Evolutionary conservation across 2,329 filamentous ascomycete genomes (phyloP).

Genomic region (Claviceps pazoutovae): DNA sequence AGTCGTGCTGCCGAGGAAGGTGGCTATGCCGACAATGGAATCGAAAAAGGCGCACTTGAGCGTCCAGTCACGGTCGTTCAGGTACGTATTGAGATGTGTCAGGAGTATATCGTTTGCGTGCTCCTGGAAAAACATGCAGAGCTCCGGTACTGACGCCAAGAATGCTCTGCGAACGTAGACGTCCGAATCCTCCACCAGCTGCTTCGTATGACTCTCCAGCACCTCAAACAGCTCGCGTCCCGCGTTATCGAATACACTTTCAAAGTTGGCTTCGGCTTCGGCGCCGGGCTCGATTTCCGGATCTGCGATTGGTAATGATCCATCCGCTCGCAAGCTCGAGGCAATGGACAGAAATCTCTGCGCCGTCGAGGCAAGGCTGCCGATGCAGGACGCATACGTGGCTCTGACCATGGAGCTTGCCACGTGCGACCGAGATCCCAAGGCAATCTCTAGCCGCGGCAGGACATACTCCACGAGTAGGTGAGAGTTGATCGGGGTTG

Average conservation of each 20-base stretch:
- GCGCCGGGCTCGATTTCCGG: conserved; percentile 63
- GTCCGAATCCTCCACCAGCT: conserved; percentile 75
- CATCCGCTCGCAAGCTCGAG: conserved; percentile 72
- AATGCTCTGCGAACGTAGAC: conserved; percentile 81
- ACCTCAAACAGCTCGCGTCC: conserved; percentile 67
- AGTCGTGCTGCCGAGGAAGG: conserved; percentile 77
- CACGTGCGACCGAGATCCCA: conserved; percentile 28
- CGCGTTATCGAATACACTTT: conserved; percentile 79
- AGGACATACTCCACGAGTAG: conserved; percentile 56
- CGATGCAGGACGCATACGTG: conserved; percentile 85
- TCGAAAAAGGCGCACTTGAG: conserved; percentile 95
- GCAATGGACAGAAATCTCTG: conserved; percentile 81
- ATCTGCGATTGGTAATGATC: conserved; percentile 62
- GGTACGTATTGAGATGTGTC: conserved; percentile 89
- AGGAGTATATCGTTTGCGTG: conserved; percentile 92
- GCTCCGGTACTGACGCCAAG: conserved; percentile 74
- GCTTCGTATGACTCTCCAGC: conserved; percentile 80
- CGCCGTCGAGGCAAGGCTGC: conserved; percentile 75
- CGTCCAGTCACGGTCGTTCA: conserved; percentile 94
- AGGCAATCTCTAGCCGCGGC: conserved; percentile 43
- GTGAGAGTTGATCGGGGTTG: conserved; percentile 63
- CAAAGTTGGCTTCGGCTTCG: conserved; percentile 56
- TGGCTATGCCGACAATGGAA: conserved; percentile 81
- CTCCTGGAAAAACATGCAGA: conserved; percentile 91
- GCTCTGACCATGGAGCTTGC: conserved; percentile 64